Base-by-base conservation (phyloP, 1,284 basidiomycete species). In the Moesziomyces sp. region DNA sequence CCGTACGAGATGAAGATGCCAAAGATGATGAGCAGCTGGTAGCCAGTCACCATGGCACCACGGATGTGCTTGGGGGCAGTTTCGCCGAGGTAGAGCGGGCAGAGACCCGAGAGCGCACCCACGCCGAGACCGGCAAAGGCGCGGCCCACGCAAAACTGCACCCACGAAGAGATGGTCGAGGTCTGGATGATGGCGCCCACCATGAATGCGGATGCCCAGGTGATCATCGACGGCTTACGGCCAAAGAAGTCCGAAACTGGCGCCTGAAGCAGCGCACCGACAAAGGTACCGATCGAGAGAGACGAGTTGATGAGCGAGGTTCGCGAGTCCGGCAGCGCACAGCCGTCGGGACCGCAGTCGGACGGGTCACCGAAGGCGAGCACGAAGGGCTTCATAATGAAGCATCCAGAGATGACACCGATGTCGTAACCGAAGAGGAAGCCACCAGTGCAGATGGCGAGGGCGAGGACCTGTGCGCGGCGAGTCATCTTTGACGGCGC, bases 51-150 rank as follows among this genome's bases (percentile, higher is more conserved):
- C 83, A 94, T 88, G 46, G 91, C 90, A 81, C 93, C 93, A 84
- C 93, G 90, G 76, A 92, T 88, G 87, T 89, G 90, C 84, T 91
- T 90, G 54, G 91, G 90, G 4, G 89, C 86, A 59, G 87, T 89
- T 86, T 93, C 92, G 58, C 90, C 90, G 85, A 92, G 91, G 86
- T 93, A 94, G 87, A 93, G 90, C 55, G 91, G 91, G 23, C 92
- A 90, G n/a, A 80, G 66, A 58, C 77, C 71, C 18, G 72, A 77
- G 13, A 79, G 64, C 11, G 76, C 76, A 46, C 76, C 76, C 38
- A 78, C 74, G 33, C 76, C 76, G 48, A 79, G 69, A 76, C 78
- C 79, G 42, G 79, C 75, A 40, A 81, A 54, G 53, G 74, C 53
- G 44, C 79, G 69, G n/a, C 78, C 78, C 23, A 71, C 75, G 38